phyloP scores from a whole-genome alignment of 192 early-diverging fungal genomes.

The Pecoramyces ruminantium region DNA sequence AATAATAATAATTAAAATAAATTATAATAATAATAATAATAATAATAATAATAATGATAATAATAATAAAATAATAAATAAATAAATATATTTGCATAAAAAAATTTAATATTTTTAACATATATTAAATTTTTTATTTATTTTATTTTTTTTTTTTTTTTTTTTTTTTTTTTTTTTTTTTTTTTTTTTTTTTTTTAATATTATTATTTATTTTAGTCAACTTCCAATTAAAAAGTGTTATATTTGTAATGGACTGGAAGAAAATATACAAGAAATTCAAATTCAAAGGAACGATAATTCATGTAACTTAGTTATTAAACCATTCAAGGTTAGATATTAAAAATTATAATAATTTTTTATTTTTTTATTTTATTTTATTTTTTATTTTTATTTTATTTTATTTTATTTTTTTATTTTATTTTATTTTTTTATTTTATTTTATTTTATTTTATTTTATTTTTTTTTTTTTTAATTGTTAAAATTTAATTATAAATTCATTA shows the following conservation, averaged over 20 bases:
- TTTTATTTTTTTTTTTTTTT: background rate
- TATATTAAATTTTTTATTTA: no score
- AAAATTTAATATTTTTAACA: no score
- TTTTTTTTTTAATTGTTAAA: no score
- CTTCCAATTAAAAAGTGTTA: constrained; percentile 25
- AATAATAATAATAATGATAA: no score
- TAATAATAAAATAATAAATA: constrained; percentile 1
- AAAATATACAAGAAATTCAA: constrained; percentile 18
- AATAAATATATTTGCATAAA: no score
- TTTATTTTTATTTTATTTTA: no score
- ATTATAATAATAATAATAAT: constrained; percentile 4
- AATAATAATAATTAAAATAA: background rate
- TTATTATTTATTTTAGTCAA: constrained; percentile 12
- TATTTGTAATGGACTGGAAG: constrained; percentile 68
- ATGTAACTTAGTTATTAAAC: background rate
- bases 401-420: no score
- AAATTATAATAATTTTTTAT: no score
- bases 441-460: no score
- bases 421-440: no score
- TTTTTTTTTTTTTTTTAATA: background rate
- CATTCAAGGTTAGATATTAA: background rate
- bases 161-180: background rate
- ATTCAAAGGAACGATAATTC: background rate
- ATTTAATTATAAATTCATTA: no score
- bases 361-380: no score